These are phyloP conservation scores for Suillus subalutaceus DNA, from an alignment of 768 basidiomycete species.

Conservation along the genomic window DNA sequence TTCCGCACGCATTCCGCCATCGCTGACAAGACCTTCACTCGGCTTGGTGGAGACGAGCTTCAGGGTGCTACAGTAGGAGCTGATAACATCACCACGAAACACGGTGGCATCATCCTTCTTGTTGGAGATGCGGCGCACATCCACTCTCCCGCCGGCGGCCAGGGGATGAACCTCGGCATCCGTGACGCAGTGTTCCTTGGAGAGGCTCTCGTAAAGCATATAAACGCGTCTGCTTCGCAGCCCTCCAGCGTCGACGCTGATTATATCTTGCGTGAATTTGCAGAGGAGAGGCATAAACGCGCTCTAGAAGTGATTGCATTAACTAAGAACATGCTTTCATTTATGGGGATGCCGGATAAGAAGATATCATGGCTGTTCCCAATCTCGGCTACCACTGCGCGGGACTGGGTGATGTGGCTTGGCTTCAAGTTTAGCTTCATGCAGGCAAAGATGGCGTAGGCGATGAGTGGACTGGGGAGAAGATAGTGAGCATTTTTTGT, in stretches of 20 bases:
- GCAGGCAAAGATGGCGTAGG: conserved; percentile 3
- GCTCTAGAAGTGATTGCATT: conserved; percentile 42
- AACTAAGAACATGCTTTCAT: conserved; percentile 35
- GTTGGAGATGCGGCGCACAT: conserved; percentile 54
- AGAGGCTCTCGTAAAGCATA: conserved; percentile 37
- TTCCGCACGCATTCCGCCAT: conserved; percentile 49
- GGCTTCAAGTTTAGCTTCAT: conserved; percentile 9
- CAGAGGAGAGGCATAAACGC: conserved; percentile 33
- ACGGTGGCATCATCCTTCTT: conserved; percentile 30
- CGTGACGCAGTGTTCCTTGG: conserved; percentile 50
- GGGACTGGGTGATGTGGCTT: conserved; percentile 10
- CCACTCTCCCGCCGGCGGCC: conserved; percentile 54
- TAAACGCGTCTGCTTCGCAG: conserved; percentile 14
- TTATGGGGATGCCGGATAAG: conserved; percentile 13
- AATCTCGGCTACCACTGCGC: conserved; percentile 3
- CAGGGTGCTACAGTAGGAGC: neutral
- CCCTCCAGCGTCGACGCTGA: conserved; percentile 24
- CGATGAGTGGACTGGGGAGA: conserved; percentile 10
- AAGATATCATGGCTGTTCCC: conserved; percentile 7
- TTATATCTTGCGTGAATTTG: conserved; percentile 24
- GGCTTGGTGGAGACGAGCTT: conserved; percentile 21
- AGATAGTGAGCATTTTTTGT: neutral
- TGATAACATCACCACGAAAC: conserved; percentile 3
- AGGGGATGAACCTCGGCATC: conserved; percentile 57
- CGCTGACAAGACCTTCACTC: conserved; percentile 42